These are phyloP conservation scores for Mortierella sp. DNA, from an alignment of 371 early-diverging fungal genomes.

Conservation along the genomic window DNA sequence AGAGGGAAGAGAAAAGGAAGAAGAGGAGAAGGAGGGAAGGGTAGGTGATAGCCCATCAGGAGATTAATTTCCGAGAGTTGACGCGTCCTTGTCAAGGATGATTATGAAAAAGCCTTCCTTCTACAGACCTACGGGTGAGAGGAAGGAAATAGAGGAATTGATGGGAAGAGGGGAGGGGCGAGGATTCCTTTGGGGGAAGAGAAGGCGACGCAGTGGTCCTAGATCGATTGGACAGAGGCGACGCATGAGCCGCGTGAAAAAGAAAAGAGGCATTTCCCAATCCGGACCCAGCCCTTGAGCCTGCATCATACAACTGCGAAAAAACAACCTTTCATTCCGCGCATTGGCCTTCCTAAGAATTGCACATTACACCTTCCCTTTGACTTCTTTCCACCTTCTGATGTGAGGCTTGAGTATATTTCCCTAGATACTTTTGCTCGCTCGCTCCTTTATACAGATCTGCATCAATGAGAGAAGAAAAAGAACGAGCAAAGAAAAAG, in stretches of 20 bases:
- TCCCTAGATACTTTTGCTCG: background rate
- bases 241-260: too few species aligned
- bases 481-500: background rate
- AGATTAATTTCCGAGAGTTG: background rate
- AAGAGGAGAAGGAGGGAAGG: background rate
- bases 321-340: background rate
- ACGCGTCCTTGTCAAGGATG: background rate
- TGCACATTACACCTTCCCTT: background rate
- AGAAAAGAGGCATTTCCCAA: background rate
- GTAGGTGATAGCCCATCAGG: background rate
- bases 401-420: background rate
- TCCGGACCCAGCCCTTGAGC: background rate
- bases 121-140: background rate
- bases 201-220: background rate
- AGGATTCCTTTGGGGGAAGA: too few species aligned
- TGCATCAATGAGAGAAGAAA: background rate
- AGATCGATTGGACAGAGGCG: background rate
- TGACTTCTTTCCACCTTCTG: background rate
- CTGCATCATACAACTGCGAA: background rate
- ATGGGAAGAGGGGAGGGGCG: background rate
- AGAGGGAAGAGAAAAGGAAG: background rate
- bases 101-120: background rate
- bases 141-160: background rate
- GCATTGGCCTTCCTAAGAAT: background rate
- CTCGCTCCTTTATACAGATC: background rate